phyloP scores from a whole-genome alignment of 75 land plant species.

The Ceratopteris richardii region DNA sequence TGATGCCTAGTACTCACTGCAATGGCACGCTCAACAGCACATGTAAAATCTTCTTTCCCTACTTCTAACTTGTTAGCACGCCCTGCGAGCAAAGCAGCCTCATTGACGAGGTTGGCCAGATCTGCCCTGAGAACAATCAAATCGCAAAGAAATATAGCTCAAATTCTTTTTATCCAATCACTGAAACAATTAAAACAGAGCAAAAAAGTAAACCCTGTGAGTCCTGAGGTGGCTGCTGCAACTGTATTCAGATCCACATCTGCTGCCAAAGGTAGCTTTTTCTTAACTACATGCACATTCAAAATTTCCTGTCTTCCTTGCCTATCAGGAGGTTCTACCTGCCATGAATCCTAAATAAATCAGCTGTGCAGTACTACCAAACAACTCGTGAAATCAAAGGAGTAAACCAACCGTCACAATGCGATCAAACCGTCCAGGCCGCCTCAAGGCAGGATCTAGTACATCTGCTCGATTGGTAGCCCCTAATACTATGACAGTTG shows the following conservation, averaged over 20 bases:
- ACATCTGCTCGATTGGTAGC: slow-evolving; percentile 98
- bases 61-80: slow-evolving; percentile 71
- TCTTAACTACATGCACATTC: slow-evolving; percentile 77
- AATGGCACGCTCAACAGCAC: slow-evolving; percentile 88
- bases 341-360: background rate
- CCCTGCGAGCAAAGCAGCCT: slow-evolving; percentile 96
- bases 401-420: slow-evolving; percentile 63
- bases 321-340: slow-evolving; percentile 97
- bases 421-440: slow-evolving; percentile 99
- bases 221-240: slow-evolving; percentile 92
- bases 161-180: no score
- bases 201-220: slow-evolving; percentile 77
- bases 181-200: no score
- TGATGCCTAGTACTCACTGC: slow-evolving; percentile 44
- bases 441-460: slow-evolving; percentile 87
- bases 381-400: no score
- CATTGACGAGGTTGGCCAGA: slow-evolving; percentile 96
- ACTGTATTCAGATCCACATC: slow-evolving; percentile 70
- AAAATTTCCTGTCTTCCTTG: slow-evolving; percentile 85
- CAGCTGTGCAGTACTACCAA: background rate
- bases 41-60: slow-evolving; percentile 71
- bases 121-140: slow-evolving; percentile 97
- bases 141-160: no score
- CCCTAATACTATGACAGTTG: slow-evolving; percentile 96
- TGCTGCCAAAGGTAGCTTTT: slow-evolving; percentile 72